phyloP scores from a whole-genome alignment of 176 grass and related monocot species.

The Ampelocalamus luodianensis region DNA sequence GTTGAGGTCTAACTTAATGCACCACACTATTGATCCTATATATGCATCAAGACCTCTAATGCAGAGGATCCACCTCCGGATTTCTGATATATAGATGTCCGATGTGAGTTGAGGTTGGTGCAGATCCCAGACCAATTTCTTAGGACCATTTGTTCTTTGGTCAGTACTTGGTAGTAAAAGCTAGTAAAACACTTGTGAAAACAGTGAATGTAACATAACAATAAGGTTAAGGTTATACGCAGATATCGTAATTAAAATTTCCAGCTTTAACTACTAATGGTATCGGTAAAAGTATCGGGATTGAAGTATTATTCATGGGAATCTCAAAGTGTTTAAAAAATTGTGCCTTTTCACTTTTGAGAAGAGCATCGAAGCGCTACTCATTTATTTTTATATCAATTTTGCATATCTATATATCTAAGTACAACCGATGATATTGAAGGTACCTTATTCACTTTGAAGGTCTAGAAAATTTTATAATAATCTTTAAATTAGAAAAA shows the following conservation, averaged over 20 bases:
- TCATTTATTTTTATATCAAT: background rate
- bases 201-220: too few species aligned
- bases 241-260: background rate
- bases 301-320: background rate
- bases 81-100: background rate
- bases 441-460: too few species aligned
- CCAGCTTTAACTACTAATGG: background rate
- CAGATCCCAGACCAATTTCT: background rate
- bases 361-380: background rate
- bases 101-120: background rate
- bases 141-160: background rate
- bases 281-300: background rate
- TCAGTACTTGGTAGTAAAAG: background rate
- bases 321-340: background rate
- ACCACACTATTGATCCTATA: too few species aligned
- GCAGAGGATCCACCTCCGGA: too few species aligned
- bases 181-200: too few species aligned
- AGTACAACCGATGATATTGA: too few species aligned
- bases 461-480: too few species aligned
- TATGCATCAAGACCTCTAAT: too few species aligned
- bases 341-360: background rate
- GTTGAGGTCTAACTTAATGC: too few species aligned
- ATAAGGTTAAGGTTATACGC: background rate
- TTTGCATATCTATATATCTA: too few species aligned
- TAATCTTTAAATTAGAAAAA: too few species aligned